Percentiles rank a stretch among this genome's conserved stretches.
Conservation (phyloP, 192 early-diverging fungal genomes). For the Chytriomyces sp. region DNA sequence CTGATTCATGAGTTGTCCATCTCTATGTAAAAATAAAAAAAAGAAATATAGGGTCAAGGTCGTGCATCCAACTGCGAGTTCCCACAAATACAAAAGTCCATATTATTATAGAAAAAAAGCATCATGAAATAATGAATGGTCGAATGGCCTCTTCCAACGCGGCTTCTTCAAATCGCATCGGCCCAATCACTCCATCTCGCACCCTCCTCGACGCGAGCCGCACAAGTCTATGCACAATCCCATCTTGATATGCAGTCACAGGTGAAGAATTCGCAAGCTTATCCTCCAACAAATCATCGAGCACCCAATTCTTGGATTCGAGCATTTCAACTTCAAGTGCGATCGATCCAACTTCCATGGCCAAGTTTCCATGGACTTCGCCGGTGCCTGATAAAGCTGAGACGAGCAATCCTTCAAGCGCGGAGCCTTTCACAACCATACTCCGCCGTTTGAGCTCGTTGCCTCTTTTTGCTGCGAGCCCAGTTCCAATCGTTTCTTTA, state of each 20-base stretch:
- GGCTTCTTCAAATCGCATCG: conserved; percentile 5
- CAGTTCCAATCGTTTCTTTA: background rate
- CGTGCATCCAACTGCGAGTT: too few species aligned
- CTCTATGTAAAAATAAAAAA: too few species aligned
- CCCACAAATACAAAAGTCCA: background rate
- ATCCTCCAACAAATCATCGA: background rate
- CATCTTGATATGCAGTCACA: background rate
- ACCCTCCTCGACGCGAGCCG: background rate
- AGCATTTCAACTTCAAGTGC: conserved; percentile 10
- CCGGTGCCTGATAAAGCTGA: conserved; percentile 23
- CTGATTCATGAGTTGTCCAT: too few species aligned
- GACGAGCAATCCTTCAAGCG: conserved; percentile 6
- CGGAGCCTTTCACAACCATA: conserved; percentile 23
- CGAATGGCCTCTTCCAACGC: background rate
- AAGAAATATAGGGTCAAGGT: too few species aligned
- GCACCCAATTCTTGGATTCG: background rate
- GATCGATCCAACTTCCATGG: conserved; percentile 18
- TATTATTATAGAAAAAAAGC: background rate
- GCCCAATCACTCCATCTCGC: background rate
- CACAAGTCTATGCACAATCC: conserved; percentile 5
- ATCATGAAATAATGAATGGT: background rate
- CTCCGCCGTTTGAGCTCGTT: background rate
- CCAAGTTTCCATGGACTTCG: conserved; percentile 25
- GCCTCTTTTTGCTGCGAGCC: background rate
- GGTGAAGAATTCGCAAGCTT: background rate